phyloP scores from a whole-genome alignment of 495 filamentous ascomycete genomes.

The Neurospora discreta region DNA sequence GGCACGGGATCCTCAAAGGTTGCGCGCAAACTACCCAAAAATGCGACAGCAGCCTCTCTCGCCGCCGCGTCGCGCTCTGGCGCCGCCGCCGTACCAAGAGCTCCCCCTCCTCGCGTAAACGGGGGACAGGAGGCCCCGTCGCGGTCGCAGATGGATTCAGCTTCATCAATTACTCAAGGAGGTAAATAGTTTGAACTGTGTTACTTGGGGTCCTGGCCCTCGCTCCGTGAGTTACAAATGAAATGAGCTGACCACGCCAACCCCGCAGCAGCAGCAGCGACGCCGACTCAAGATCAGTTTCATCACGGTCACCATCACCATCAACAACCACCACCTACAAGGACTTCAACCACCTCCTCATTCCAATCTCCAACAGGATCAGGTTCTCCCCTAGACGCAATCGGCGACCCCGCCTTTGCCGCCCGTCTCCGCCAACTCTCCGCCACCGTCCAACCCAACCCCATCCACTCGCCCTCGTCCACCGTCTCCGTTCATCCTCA shows the following conservation, averaged over 20 bases:
- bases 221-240: neutral
- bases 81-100: neutral
- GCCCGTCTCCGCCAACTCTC: constrained; percentile 31
- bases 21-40: neutral
- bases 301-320: neutral
- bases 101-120: neutral
- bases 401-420: constrained; percentile 21
- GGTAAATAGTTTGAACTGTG: too few relatives aligned
- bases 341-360: neutral
- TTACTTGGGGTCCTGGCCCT: neutral
- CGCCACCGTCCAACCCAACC: constrained; percentile 36
- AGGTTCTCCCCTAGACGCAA: neutral
- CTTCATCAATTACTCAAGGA: neutral
- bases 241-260: neutral
- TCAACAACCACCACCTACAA: neutral
- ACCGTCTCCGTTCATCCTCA: constrained; percentile 15
- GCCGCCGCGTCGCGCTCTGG: neutral
- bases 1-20: neutral
- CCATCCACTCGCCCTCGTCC: constrained; percentile 34
- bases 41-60: neutral
- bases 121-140: neutral
- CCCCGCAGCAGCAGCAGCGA: neutral
- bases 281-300: neutral
- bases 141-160: neutral
- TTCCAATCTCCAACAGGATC: neutral